Evolutionary conservation across 306 rosid species (phyloP), one percentile per base, ranked within the genome.

Genomic region (Inga leiocalycina): DNA sequence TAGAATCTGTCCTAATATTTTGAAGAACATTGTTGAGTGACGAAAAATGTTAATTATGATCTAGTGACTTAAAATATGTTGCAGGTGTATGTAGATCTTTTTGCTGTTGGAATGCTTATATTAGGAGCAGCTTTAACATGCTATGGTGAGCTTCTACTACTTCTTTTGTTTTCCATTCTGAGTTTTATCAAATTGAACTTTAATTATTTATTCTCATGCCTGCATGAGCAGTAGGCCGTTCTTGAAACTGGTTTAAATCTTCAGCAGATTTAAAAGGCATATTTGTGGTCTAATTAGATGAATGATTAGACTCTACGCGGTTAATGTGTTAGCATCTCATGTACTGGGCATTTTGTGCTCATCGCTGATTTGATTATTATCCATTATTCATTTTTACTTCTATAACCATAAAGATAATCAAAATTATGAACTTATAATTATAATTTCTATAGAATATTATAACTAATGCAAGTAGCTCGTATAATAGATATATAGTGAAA

Each of bases 31-130:
- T 67, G 57, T 34, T 79, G 48, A 75, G n/a, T 62, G 41, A 59
- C 19, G 6, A 61, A 41, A 77, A 75, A 14, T 62, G 64, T 81
- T 75, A 45, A 54, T 67, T 72, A 24, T 69, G 67, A 17, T 74
- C 79, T 59, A 87, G 51, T 82, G 79, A 83, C 82, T 73, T 51
- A 77, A 84, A 76, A 80, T 51, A 56, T 87, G 72, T 68, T 90
- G 92, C 97, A 96, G 99, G 97, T 92, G 73, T 96, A 96, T 82
- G 88, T 90, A 78, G 91, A 91, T 85, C 54, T 91, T 82, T 86
- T 92, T 85, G 94, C 97, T 15, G 65, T 85, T 51, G 94, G 75
- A 59, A 90, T 84, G 73, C 95, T 96, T 84, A 35, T 94, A 80
- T 83, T 94, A 81, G 98, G 89, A 71, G 97, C 89, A 83, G 98